Evolutionary conservation across 2,329 filamentous ascomycete genomes (phyloP).

Genomic region (Neoscytalidium dimidiatum): DNA sequence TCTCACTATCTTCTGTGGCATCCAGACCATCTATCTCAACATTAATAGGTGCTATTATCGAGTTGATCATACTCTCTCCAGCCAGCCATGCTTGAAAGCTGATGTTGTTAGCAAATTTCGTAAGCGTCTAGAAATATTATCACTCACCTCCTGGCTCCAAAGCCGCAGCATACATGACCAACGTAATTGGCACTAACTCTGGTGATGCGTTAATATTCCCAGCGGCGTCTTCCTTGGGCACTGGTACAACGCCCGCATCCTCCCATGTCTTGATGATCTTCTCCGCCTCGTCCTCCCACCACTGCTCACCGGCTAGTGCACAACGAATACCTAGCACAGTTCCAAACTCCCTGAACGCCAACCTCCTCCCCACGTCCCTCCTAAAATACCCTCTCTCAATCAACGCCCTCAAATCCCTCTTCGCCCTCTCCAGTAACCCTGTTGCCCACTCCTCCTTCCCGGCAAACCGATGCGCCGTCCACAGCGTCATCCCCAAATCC

Average conservation of each 20-base stretch:
- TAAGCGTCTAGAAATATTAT: no score
- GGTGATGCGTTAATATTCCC: conserved; percentile 31
- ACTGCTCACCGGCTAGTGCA: not conserved
- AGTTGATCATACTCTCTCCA: not conserved
- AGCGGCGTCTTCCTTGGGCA: conserved; percentile 25
- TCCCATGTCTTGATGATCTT: conserved; percentile 41
- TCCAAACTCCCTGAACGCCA: conserved; percentile 28
- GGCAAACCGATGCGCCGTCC: conserved; percentile 56
- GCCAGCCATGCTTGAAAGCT: not conserved
- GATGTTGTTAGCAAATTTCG: not conserved
- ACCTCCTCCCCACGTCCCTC: not conserved
- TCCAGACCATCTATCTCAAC: no score
- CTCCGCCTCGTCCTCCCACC: conserved; percentile 9
- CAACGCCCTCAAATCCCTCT: conserved; percentile 21
- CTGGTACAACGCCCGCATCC: conserved; percentile 29
- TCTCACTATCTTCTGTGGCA: no score
- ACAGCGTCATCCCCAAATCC: conserved; percentile 63
- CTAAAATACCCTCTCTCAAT: conserved; percentile 21
- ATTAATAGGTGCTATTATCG: no score
- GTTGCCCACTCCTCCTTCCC: conserved; percentile 51
- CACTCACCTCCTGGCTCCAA: conserved; percentile 57
- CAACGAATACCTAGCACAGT: conserved; percentile 24
- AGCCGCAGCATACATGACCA: conserved; percentile 60
- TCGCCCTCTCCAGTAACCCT: conserved; percentile 19
- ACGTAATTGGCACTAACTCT: conserved; percentile 56